Percentiles rank a stretch among this genome's conserved stretches.
These are phyloP conservation scores for Cyberlindnera saturnus DNA, from an alignment of 805 yeast species.

Conservation along the genomic window DNA sequence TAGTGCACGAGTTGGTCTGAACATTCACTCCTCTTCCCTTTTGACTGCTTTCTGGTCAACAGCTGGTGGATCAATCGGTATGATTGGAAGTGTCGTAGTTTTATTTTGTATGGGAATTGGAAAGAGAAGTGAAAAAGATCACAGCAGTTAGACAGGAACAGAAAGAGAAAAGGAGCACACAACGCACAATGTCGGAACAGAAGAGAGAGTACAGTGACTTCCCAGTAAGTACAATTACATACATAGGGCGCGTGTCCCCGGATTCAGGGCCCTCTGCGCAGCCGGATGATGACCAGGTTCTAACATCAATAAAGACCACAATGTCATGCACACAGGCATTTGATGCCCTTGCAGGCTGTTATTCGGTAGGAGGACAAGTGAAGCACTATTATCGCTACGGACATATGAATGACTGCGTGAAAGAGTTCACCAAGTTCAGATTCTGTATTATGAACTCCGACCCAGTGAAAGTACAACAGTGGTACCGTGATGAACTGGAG, in stretches of 20 bases:
- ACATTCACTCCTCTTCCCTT: neutral
- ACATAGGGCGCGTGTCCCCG: too few relatives aligned
- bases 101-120: too few relatives aligned
- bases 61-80: too few relatives aligned
- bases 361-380: conserved; percentile 86
- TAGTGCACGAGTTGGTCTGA: neutral
- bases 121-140: too few relatives aligned
- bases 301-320: conserved; percentile 27
- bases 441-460: conserved; percentile 67
- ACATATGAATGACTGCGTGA: conserved; percentile 61
- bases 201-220: conserved; percentile 13
- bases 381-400: conserved; percentile 83
- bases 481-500: conserved; percentile 57
- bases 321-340: conserved; percentile 79
- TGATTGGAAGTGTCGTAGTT: too few relatives aligned
- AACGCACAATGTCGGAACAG: neutral
- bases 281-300: neutral
- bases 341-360: conserved; percentile 81
- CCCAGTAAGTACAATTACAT: conserved; percentile 14
- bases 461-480: conserved; percentile 61
- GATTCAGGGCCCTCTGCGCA: neutral
- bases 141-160: too few relatives aligned
- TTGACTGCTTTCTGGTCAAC: neutral
- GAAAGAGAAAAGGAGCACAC: too few relatives aligned
- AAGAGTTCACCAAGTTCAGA: conserved; percentile 67